Conservation (phyloP, 2,329 filamentous ascomycete genomes). For the Ramularia collo-cygni region DNA sequence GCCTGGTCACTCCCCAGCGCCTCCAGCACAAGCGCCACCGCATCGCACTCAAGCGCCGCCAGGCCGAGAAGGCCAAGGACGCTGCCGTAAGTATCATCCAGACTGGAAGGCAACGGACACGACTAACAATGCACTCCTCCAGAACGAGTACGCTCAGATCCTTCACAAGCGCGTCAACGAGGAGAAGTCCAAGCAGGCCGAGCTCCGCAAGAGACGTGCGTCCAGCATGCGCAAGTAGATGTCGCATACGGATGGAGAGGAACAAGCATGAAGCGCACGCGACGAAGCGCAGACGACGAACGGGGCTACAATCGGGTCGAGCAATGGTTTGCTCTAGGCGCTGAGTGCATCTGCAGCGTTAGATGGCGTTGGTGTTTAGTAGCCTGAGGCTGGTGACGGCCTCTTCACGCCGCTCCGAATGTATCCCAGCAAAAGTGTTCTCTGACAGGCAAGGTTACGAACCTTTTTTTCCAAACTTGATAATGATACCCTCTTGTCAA, state of each 20-base stretch:
- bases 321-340: constrained; percentile 10
- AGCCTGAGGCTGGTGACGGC: constrained; percentile 1
- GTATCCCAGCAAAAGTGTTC: too few relatives aligned
- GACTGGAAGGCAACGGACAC: background rate
- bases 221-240: constrained; percentile 82
- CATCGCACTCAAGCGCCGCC: constrained; percentile 95
- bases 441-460: too few relatives aligned
- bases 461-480: too few relatives aligned
- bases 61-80: constrained; percentile 95
- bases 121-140: constrained; percentile 32
- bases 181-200: constrained; percentile 88
- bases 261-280: background rate
- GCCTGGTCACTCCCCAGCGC: constrained; percentile 97
- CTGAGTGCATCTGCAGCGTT: constrained; percentile 15
- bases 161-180: constrained; percentile 96
- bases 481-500: too few relatives aligned
- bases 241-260: background rate
- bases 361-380: constrained; percentile 10
- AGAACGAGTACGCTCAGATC: constrained; percentile 96
- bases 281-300: constrained; percentile 4
- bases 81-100: constrained; percentile 72
- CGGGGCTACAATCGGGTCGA: constrained; percentile 13
- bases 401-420: constrained; percentile 1
- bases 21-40: constrained; percentile 99
- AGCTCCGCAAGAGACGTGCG: constrained; percentile 93